Evolutionary conservation across 495 filamentous ascomycete genomes (phyloP).

Genomic region (Aspergillus incahuasiensis): DNA sequence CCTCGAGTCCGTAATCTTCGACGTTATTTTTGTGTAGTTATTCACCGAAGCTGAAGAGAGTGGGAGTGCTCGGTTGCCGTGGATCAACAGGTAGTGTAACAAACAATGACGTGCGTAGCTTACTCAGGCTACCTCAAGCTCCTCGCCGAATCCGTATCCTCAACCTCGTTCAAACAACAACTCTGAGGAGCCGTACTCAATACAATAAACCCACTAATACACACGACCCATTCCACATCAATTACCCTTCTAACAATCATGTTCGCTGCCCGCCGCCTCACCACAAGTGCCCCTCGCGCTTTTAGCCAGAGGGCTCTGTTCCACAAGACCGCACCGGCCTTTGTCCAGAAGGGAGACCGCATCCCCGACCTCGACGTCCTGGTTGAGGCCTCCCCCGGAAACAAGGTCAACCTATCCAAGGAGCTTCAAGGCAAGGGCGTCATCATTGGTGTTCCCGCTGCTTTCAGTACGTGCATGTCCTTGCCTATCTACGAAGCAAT

Average conservation of each 20-base stretch:
- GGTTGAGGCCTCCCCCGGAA: slow-evolving; percentile 60
- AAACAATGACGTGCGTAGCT: slow-evolving; percentile 5
- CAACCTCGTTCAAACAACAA: neutral
- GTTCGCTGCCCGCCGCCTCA: slow-evolving; percentile 42
- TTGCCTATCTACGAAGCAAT: neutral
- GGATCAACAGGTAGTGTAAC: neutral
- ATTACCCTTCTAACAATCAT: slow-evolving; percentile 17
- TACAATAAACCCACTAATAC: neutral
- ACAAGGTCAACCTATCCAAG: slow-evolving; percentile 79
- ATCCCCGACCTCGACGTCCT: slow-evolving; percentile 60
- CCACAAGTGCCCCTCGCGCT: slow-evolving; percentile 32
- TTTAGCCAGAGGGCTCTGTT: slow-evolving; percentile 37
- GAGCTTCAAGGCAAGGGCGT: slow-evolving; percentile 70
- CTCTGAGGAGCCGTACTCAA: slow-evolving; percentile 6
- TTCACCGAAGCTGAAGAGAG: neutral
- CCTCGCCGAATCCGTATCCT: slow-evolving; percentile 8
- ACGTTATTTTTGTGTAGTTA: no score
- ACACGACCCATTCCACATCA: neutral
- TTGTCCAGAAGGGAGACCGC: slow-evolving; percentile 56
- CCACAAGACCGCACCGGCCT: slow-evolving; percentile 52
- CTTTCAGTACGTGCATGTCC: slow-evolving; percentile 58
- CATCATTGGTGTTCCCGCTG: slow-evolving; percentile 87
- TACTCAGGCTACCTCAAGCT: slow-evolving; percentile 8
- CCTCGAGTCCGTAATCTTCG: no score
- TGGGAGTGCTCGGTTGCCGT: neutral